Percentiles rank a stretch among this genome's conserved stretches.
These are phyloP conservation scores for Murraya koenigii DNA, from an alignment of 345 rosid genomes.

Conservation along the genomic window DNA sequence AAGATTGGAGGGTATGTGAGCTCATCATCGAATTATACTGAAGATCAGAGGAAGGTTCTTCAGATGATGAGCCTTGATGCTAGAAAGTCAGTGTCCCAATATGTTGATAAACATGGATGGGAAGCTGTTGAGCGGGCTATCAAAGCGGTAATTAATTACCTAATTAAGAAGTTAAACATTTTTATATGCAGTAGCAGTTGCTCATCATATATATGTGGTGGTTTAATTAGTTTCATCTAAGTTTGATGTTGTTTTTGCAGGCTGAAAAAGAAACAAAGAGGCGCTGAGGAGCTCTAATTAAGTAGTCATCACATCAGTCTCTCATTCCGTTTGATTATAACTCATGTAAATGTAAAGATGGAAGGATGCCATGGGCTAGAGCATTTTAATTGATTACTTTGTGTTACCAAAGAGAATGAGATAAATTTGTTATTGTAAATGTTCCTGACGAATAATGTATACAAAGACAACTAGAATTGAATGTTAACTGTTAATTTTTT, in stretches of 20 bases:
- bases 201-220: neutral
- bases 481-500: neutral
- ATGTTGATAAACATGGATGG: conserved; percentile 70
- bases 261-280: conserved; percentile 85
- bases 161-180: no score
- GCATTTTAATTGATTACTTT: no score
- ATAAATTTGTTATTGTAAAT: neutral
- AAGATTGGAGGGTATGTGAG: conserved; percentile 47
- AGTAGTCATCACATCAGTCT: neutral
- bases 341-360: neutral
- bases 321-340: neutral
- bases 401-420: neutral
- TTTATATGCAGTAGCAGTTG: neutral
- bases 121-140: conserved; percentile 72
- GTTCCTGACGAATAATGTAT: neutral
- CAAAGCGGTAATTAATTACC: conserved; percentile 51
- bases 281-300: conserved; percentile 23
- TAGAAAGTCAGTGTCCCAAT: conserved; percentile 64
- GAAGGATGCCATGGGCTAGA: neutral
- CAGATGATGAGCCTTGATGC: conserved; percentile 94
- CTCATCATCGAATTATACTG: conserved; percentile 29
- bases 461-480: neutral
- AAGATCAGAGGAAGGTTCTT: conserved; percentile 65
- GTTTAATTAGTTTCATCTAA: neutral
- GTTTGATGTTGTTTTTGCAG: conserved; percentile 32